phyloP scores from a whole-genome alignment of 305 asterid genomes.

The Fraxinus greggii region DNA sequence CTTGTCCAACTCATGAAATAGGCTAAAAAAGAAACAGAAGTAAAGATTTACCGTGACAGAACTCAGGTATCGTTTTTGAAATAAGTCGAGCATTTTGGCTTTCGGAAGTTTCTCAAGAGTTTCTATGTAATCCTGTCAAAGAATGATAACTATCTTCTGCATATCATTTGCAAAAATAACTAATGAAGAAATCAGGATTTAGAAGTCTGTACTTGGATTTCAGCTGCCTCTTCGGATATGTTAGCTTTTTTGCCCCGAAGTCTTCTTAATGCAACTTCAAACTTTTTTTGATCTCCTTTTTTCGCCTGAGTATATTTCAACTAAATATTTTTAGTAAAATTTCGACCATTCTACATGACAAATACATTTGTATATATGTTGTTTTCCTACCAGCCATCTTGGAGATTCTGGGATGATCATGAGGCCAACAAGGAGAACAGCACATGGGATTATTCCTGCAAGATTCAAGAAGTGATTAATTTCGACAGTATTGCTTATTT shows the following conservation, averaged over 20 bases:
- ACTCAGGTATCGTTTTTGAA: constrained; percentile 63
- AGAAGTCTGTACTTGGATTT: constrained; percentile 57
- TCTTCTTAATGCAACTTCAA: constrained; percentile 61
- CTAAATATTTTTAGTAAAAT: neutral
- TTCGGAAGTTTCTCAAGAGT: constrained; percentile 79
- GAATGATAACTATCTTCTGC: neutral
- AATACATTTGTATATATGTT: neutral
- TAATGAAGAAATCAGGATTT: constrained; percentile 1
- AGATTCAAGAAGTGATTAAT: constrained; percentile 18
- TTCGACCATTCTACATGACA: neutral
- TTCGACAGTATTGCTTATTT: neutral
- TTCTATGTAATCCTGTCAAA: constrained; percentile 73
- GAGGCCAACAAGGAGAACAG: constrained; percentile 65
- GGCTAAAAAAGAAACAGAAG: neutral
- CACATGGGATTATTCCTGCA: constrained; percentile 86
- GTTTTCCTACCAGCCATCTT: constrained; percentile 80
- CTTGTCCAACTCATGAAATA: neutral
- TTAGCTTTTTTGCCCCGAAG: constrained; percentile 72
- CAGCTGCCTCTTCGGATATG: constrained; percentile 75
- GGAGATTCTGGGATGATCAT: constrained; percentile 86
- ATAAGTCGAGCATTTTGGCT: constrained; percentile 70
- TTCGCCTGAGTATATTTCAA: constrained; percentile 53
- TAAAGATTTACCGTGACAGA: constrained; percentile 64
- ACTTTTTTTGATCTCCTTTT: constrained; percentile 62
- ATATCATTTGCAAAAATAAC: neutral